Evolutionary conservation across 495 filamentous ascomycete species (phyloP).

Genomic region (Penicillium atrosanguineum): DNA sequence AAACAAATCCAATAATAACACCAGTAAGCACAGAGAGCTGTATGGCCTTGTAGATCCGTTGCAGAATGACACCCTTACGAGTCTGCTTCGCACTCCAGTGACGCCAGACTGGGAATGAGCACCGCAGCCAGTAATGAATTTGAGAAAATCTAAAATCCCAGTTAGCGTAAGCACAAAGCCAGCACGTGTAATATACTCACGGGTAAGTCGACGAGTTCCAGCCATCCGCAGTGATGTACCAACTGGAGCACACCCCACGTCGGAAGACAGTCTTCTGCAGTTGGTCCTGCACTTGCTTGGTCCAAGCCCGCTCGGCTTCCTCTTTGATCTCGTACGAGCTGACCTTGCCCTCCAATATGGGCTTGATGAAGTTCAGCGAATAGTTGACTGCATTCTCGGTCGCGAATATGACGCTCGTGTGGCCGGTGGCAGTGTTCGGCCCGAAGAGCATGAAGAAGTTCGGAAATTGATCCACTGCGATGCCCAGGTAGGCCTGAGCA

Average conservation of each 20-base stretch:
- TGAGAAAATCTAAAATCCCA: constrained; percentile 44
- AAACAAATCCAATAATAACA: constrained; percentile 18
- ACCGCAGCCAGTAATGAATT: constrained; percentile 45
- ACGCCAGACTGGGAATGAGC: constrained; percentile 54
- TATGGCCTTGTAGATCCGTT: constrained; percentile 13
- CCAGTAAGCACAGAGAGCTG: constrained; percentile 18
- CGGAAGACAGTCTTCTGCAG: constrained; percentile 54
- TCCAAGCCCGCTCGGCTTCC: constrained; percentile 53
- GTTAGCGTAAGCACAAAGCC: background rate
- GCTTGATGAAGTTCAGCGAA: constrained; percentile 41
- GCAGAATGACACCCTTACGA: constrained; percentile 36
- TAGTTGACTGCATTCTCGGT: constrained; percentile 59
- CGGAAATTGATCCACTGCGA: constrained; percentile 63
- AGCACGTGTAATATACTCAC: constrained; percentile 33
- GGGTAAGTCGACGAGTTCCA: constrained; percentile 63
- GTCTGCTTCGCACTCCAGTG: constrained; percentile 57
- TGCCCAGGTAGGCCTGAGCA: constrained; percentile 61
- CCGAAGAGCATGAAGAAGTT: constrained; percentile 70
- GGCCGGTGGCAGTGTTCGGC: constrained; percentile 64
- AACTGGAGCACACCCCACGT: constrained; percentile 52
- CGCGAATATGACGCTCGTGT: constrained; percentile 58
- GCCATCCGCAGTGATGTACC: constrained; percentile 55
- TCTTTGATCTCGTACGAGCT: constrained; percentile 47
- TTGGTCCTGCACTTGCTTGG: constrained; percentile 49
- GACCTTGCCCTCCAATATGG: constrained; percentile 38